Evolutionary conservation across 306 rosid genomes (phyloP).

Genomic region (Vigna reflexopilosa): DNA sequence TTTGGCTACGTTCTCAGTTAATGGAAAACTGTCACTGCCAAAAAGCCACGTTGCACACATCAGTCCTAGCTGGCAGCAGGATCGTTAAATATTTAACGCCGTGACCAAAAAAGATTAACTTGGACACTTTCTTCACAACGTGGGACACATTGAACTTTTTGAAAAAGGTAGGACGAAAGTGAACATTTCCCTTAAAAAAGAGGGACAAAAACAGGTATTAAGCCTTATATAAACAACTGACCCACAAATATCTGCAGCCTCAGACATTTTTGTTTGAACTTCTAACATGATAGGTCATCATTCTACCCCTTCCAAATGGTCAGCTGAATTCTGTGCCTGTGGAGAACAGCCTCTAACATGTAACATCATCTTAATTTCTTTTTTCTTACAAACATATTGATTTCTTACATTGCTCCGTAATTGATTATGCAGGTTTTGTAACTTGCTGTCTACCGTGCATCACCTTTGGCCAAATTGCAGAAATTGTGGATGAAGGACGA

Average conservation of each 20-base stretch:
- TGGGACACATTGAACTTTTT: too few relatives aligned
- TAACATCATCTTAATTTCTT: constrained; percentile 11
- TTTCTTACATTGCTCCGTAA: neutral
- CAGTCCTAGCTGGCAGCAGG: too few relatives aligned
- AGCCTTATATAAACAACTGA: neutral
- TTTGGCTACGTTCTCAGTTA: too few relatives aligned
- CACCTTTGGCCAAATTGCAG: constrained; percentile 60
- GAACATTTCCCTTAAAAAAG: too few relatives aligned
- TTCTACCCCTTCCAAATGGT: constrained; percentile 50
- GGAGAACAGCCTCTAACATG: constrained; percentile 48
- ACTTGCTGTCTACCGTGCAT: constrained; percentile 55
- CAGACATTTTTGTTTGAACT: neutral
- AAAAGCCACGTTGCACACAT: too few relatives aligned
- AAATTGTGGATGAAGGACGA: constrained; percentile 52
- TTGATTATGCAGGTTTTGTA: constrained; percentile 46
- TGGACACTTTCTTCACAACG: too few relatives aligned
- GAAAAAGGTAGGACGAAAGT: too few relatives aligned
- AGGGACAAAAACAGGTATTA: too few relatives aligned
- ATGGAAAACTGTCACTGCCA: too few relatives aligned
- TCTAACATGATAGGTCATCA: constrained; percentile 40
- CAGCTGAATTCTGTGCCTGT: constrained; percentile 45
- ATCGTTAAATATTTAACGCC: too few relatives aligned
- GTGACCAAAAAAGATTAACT: too few relatives aligned
- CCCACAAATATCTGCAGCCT: neutral
- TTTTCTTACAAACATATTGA: neutral